These are phyloP conservation scores for Gynochthodes officinalis DNA, from an alignment of 257 asterid species.

Conservation along the genomic window DNA sequence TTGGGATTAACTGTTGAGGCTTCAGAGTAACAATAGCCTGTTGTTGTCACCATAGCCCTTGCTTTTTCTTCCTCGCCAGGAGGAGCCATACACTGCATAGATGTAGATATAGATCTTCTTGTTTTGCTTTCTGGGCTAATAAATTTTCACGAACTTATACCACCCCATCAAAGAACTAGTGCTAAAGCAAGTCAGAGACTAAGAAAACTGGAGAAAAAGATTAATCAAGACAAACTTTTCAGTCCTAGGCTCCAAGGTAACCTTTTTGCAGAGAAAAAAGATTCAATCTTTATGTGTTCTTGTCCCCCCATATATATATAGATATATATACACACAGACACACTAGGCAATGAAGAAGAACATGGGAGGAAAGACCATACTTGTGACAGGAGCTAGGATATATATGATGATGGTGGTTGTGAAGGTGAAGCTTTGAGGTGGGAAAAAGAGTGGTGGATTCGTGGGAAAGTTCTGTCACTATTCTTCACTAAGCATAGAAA, in stretches of 20 bases:
- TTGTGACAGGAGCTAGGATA: too few species aligned
- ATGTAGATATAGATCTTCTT: slow-evolving; percentile 7
- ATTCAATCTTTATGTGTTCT: slow-evolving; percentile 27
- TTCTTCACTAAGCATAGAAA: background rate
- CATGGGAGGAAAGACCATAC: background rate
- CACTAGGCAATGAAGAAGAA: slow-evolving; percentile 1
- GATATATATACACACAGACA: too few species aligned
- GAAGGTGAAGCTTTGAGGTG: background rate
- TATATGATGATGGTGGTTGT: slow-evolving; percentile 5
- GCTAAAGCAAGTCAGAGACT: slow-evolving; percentile 14
- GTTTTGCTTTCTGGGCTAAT: background rate
- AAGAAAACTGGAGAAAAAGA: slow-evolving; percentile 17
- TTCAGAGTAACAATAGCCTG: slow-evolving; percentile 46
- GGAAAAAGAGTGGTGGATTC: background rate
- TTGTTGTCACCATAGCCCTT: slow-evolving; percentile 31
- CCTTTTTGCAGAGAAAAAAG: too few species aligned
- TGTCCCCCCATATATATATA: background rate
- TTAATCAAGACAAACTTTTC: slow-evolving; percentile 22
- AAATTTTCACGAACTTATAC: slow-evolving; percentile 17
- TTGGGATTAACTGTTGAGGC: slow-evolving; percentile 27
- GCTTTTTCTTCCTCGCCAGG: slow-evolving; percentile 33
- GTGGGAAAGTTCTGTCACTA: slow-evolving; percentile 11
- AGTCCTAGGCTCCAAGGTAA: too few species aligned
- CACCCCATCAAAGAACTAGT: slow-evolving; percentile 2
- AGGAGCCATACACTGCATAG: slow-evolving; percentile 35